Evolutionary conservation across 169 alveolate species (phyloP).

Genomic region (Plasmodium gallinaceum): DNA sequence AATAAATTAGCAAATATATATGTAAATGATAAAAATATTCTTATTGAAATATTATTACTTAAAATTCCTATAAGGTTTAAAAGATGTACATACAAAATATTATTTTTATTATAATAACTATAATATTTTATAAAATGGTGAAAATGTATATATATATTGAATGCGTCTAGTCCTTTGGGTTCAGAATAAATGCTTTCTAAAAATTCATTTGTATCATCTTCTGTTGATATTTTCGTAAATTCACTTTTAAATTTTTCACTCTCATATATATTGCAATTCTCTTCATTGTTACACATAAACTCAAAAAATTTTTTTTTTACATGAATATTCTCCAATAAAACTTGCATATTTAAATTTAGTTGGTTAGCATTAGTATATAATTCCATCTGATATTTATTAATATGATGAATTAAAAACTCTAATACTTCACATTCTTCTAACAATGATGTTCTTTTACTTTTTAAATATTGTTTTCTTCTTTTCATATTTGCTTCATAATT

Average conservation of each 20-base stretch:
- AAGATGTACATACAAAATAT: constrained; percentile 44
- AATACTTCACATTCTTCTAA: constrained; percentile 41
- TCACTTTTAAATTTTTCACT: constrained; percentile 44
- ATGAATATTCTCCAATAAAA: constrained; percentile 16
- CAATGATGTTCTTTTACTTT: background rate
- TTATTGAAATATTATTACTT: constrained; percentile 12
- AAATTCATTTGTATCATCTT: constrained; percentile 16
- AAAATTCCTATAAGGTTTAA: constrained; percentile 38
- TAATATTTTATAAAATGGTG: constrained; percentile 56
- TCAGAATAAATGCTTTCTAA: background rate
- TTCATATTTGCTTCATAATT: constrained; percentile 11
- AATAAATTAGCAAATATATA: background rate
- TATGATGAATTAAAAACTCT: constrained; percentile 48
- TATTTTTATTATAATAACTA: constrained; percentile 30
- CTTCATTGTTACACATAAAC: constrained; percentile 28
- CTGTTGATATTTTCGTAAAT: background rate
- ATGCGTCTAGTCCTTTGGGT: background rate
- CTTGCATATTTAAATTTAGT: constrained; percentile 36
- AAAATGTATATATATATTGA: constrained; percentile 15
- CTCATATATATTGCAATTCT: constrained; percentile 31
- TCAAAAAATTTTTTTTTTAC: constrained; percentile 30
- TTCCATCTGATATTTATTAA: constrained; percentile 53
- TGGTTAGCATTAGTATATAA: constrained; percentile 18
- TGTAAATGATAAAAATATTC: background rate
- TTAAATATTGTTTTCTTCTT: constrained; percentile 31